Evolutionary conservation across 495 filamentous ascomycete genomes (phyloP), one percentile per base, ranked within the genome.

Genomic region (Aspergillus egyptiacus): DNA sequence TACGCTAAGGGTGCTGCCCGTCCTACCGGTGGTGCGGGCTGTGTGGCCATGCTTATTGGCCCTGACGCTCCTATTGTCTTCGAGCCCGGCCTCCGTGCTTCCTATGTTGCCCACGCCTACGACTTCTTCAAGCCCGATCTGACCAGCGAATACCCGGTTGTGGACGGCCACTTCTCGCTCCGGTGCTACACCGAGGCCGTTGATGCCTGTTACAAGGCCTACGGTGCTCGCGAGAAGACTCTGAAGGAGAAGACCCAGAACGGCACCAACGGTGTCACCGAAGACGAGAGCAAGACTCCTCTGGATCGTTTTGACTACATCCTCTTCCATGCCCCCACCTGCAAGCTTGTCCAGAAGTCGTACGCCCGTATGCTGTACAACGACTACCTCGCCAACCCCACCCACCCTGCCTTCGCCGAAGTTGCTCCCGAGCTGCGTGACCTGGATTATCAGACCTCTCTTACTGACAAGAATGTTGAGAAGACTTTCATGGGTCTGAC

Each of bases 101-200:
- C 76, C 61, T 96, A 96, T 76, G 84, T 96, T 79, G 81, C 81
- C 60, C 93, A 98, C 69, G 87, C 86, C 58, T 98, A 97, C 72
- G 93, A 98, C 68, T 98, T 98, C 74, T 98, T 94, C 82, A 98
- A 98, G 82, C 86, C 93, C 58, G 93, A 98, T 67, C 76, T 98
- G 42, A 95, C 90, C 51, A 94, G 87, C 79, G 93, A 98, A 69
- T 98, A 98, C 72, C 93, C 93, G 39, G 81, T 91, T 58, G 93
- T 98, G 27, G 93, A 98, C 63, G 93, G 93, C 44, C 91, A 96
- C 61, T 96, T 82, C 79, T 96, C 91, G 35, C 77, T 96, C 65
- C 82, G 77, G 64, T 98, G 94, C 82, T 98, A 98, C 73, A 94
- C 83, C 50, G 83, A 95, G 74, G 89, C 94, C 31, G 86, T 97